phyloP scores from a whole-genome alignment of 768 basidiomycete species.

The Rhizopogon roseolus region DNA sequence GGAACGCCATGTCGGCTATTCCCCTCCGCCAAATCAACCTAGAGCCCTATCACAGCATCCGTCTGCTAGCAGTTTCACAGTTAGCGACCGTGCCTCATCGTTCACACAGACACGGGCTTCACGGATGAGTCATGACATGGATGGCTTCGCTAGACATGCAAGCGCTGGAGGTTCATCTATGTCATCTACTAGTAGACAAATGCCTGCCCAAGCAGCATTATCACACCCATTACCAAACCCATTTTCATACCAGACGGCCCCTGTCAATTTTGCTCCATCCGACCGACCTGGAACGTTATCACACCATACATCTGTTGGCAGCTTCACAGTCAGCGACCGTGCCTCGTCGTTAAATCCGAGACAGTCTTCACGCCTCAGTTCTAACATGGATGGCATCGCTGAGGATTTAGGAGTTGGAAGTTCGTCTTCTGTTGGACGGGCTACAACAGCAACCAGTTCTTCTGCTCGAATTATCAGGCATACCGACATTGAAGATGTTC shows the following conservation, averaged over 20 bases:
- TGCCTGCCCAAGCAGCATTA: conserved; percentile 40
- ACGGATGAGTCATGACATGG: conserved; percentile 11
- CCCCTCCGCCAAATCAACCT: conserved; percentile 7
- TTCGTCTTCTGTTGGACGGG: conserved; percentile 31
- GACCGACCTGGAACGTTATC: neutral
- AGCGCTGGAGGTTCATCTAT: conserved; percentile 15
- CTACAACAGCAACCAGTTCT: conserved; percentile 35
- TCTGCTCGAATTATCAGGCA: conserved; percentile 59
- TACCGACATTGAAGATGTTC: conserved; percentile 59
- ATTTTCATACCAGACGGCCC: too few relatives aligned
- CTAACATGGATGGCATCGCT: conserved; percentile 13
- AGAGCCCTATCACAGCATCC: conserved; percentile 1
- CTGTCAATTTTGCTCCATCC: conserved; percentile 1
- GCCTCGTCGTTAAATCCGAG: neutral
- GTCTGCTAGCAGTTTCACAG: neutral
- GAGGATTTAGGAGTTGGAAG: conserved; percentile 8
- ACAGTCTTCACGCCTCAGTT: conserved; percentile 13
- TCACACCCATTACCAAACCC: neutral
- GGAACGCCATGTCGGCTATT: conserved; percentile 10
- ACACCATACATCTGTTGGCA: neutral
- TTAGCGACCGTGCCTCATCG: neutral
- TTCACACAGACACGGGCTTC: conserved; percentile 4
- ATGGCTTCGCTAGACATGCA: conserved; percentile 18
- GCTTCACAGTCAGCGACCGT: neutral
- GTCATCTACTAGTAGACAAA: conserved; percentile 40